Evolutionary conservation across 169 alveolate species (phyloP).

Genomic region (Cryptosporidium tyzzeri): DNA sequence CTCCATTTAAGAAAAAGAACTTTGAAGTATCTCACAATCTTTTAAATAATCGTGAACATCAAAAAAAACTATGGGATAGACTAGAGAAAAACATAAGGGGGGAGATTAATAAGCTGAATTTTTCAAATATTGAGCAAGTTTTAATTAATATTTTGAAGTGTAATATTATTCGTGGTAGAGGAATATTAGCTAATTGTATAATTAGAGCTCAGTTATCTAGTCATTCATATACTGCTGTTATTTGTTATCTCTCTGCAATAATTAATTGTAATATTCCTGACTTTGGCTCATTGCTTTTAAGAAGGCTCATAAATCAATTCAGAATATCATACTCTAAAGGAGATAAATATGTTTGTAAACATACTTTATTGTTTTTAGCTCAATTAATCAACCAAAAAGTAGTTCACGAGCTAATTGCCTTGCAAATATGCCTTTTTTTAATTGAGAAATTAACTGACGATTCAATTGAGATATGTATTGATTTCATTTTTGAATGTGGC

Average conservation of each 20-base stretch:
- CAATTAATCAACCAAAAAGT: conserved; percentile 94
- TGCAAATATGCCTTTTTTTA: conserved; percentile 93
- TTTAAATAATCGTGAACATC: conserved; percentile 11
- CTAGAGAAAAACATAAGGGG: conserved; percentile 49
- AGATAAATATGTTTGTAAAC: conserved; percentile 94
- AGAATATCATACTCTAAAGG: conserved; percentile 91
- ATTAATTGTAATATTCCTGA: conserved; percentile 98
- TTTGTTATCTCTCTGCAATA: conserved; percentile 96
- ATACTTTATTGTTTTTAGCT: conserved; percentile 96
- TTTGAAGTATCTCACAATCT: neutral
- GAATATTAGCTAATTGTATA: conserved; percentile 95
- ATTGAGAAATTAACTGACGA: conserved; percentile 96
- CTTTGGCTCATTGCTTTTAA: conserved; percentile 94
- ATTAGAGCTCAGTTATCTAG: conserved; percentile 98
- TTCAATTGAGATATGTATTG: conserved; percentile 95
- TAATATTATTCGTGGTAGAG: conserved; percentile 97
- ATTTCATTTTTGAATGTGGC: conserved; percentile 93
- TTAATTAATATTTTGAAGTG: conserved; percentile 87
- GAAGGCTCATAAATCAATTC: conserved; percentile 93
- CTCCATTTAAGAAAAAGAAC: conserved; percentile 41
- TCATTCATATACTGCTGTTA: conserved; percentile 96
- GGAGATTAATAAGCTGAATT: conserved; percentile 38
- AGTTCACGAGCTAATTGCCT: conserved; percentile 93
- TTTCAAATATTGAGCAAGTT: conserved; percentile 34
- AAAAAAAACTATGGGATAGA: conserved; percentile 32